A percentile compares a stretch with the other conserved stretches of the same genome.
These are phyloP conservation scores for Coniferiporia weirii DNA, from an alignment of 1,284 basidiomycete species.

Conservation along the genomic window DNA sequence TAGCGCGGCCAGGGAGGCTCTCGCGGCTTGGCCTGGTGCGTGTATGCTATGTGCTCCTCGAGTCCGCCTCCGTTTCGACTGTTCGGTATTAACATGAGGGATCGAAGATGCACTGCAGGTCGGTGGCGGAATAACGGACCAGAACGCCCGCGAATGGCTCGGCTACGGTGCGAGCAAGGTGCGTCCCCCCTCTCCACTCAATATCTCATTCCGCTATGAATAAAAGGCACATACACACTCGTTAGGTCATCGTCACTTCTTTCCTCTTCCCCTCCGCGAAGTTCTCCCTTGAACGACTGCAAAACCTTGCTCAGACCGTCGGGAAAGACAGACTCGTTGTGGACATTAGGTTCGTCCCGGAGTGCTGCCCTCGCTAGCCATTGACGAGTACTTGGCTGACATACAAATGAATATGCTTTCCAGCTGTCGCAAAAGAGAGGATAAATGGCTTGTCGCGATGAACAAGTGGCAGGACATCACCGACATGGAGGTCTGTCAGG, in stretches of 20 bases:
- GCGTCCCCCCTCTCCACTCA: not conserved
- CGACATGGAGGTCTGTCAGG: conserved; percentile 86
- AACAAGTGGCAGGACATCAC: conserved; percentile 98
- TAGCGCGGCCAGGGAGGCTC: conserved; percentile 76
- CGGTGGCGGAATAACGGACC: conserved; percentile 86
- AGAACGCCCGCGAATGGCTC: conserved; percentile 84
- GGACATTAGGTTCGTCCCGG: conserved; percentile 76
- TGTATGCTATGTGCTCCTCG: conserved; percentile 1
- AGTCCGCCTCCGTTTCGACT: conserved; percentile 9
- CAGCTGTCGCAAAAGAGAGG: conserved; percentile 78
- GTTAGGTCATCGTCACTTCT: conserved; percentile 93
- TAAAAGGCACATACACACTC: not conserved
- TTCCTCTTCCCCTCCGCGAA: conserved; percentile 83
- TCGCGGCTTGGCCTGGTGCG: conserved; percentile 78
- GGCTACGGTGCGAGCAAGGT: conserved; percentile 91
- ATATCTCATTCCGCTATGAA: not conserved
- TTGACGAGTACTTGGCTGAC: not conserved
- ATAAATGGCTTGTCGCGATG: conserved; percentile 94
- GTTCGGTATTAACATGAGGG: not conserved
- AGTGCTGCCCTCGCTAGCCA: not conserved
- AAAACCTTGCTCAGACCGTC: conserved; percentile 57
- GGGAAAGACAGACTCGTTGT: conserved; percentile 90
- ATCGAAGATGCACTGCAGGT: conserved; percentile 73
- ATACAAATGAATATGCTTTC: not conserved
- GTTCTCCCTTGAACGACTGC: conserved; percentile 75